Evolutionary conservation across 140 eudicot species (phyloP).

Genomic region (Bidens hawaiensis): DNA sequence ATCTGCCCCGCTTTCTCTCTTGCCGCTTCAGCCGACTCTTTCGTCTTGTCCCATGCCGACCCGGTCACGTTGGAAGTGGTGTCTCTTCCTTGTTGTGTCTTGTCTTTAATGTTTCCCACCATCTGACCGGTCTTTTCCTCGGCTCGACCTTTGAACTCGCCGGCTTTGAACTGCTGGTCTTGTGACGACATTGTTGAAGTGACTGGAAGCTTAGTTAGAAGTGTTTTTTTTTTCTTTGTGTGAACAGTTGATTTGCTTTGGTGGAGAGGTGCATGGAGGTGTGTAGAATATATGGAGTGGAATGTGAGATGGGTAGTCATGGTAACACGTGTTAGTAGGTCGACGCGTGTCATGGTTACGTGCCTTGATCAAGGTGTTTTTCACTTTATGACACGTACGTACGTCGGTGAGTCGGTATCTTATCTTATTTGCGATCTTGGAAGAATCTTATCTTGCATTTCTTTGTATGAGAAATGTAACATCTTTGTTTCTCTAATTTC

Average conservation of each 20-base stretch:
- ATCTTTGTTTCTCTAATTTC: too few species aligned
- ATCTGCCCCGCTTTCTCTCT: slow-evolving; percentile 40
- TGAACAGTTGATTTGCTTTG: slow-evolving; percentile 7
- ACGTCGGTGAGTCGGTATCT: background rate
- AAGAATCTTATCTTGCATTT: too few species aligned
- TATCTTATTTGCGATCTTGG: background rate
- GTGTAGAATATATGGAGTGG: slow-evolving; percentile 4
- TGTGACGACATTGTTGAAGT: slow-evolving; percentile 18
- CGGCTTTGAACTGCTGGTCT: slow-evolving; percentile 13
- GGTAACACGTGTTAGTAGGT: slow-evolving; percentile 17
- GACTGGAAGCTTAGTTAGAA: background rate
- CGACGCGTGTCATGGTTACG: slow-evolving; percentile 30
- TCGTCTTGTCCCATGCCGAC: slow-evolving; percentile 30
- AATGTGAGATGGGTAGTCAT: background rate
- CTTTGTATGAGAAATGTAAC: too few species aligned
- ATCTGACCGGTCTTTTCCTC: slow-evolving; percentile 59
- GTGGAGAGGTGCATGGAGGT: slow-evolving; percentile 7
- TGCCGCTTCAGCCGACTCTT: slow-evolving; percentile 37
- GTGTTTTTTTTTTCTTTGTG: background rate
- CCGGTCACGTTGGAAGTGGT: slow-evolving; percentile 40
- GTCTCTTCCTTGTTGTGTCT: slow-evolving; percentile 56
- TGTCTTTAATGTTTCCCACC: slow-evolving; percentile 45
- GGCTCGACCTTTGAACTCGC: slow-evolving; percentile 25
- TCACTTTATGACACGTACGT: background rate
- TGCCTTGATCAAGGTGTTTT: background rate